Conservation (phyloP, 768 basidiomycete species). For the Hypsizygus marmoreus region DNA sequence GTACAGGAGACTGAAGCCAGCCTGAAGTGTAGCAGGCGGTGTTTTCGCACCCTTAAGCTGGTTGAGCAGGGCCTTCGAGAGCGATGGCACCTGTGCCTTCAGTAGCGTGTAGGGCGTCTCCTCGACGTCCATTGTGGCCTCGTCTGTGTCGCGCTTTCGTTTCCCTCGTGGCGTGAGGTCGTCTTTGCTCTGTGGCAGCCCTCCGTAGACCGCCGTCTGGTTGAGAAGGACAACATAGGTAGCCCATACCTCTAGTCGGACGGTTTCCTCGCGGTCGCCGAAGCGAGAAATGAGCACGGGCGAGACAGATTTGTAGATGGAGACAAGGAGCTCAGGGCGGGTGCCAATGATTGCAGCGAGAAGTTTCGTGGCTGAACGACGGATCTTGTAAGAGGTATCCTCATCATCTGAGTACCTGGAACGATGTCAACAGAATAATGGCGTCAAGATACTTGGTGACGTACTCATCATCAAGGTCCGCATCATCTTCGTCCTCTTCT, state of each 20-base stretch:
- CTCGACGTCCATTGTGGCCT: conserved; percentile 71
- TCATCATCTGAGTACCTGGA: conserved; percentile 94
- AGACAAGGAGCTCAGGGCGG: conserved; percentile 80
- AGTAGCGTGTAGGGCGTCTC: conserved; percentile 76
- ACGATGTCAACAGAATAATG: conserved; percentile 12
- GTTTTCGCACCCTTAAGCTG: conserved; percentile 87
- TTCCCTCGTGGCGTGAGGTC: conserved; percentile 59
- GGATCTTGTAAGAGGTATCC: conserved; percentile 97
- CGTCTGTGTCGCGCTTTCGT: conserved; percentile 77
- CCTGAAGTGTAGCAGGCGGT: conserved; percentile 73
- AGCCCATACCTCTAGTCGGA: conserved; percentile 88
- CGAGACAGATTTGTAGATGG: conserved; percentile 83
- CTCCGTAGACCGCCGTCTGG: conserved; percentile 83
- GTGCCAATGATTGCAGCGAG: conserved; percentile 84
- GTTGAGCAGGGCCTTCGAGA: conserved; percentile 81
- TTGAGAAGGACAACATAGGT: conserved; percentile 81
- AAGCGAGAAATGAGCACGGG: conserved; percentile 90
- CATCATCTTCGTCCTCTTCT: conserved; percentile 81
- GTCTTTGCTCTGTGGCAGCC: conserved; percentile 53
- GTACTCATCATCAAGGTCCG: conserved; percentile 77
- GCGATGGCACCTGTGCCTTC: conserved; percentile 69
- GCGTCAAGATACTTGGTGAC: conserved; percentile 23
- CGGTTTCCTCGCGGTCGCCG: conserved; percentile 93
- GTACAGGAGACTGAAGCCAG: conserved; percentile 80
- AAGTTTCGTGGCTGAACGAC: conserved; percentile 90